A percentile compares a stretch with the other conserved stretches of the same genome.
These are phyloP conservation scores for Macrophomina tecta DNA, from an alignment of 2,329 filamentous ascomycete species.

Conservation along the genomic window DNA sequence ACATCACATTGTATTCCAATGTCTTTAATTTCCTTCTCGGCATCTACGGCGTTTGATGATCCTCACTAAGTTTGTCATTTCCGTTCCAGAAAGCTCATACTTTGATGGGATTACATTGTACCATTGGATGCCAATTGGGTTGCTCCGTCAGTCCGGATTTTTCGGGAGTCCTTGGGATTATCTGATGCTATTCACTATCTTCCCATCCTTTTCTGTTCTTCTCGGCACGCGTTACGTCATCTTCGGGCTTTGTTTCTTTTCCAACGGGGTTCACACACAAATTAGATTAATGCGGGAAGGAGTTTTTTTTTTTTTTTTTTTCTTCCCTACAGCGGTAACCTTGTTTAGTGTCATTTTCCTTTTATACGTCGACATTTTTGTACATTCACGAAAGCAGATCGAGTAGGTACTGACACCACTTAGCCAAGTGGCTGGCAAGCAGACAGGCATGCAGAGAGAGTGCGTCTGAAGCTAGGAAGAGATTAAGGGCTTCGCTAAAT, in stretches of 20 bases:
- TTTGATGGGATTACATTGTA: neutral
- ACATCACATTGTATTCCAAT: constrained; percentile 2
- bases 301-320: neutral
- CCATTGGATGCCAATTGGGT: constrained; percentile 19
- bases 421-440: neutral
- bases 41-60: constrained; percentile 3
- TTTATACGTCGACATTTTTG: neutral
- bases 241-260: neutral
- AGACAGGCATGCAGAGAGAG: neutral
- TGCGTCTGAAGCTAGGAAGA: neutral
- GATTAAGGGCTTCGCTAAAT: neutral
- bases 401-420: neutral
- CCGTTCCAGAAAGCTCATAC: neutral
- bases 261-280: neutral
- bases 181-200: neutral
- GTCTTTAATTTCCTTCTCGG: constrained; percentile 6
- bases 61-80: neutral
- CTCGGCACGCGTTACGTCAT: constrained; percentile 13
- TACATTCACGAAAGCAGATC: neutral
- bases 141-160: neutral
- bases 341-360: neutral
- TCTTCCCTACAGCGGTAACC: neutral
- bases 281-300: constrained; percentile 19
- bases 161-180: neutral
- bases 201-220: neutral